Percentiles rank a stretch among this genome's conserved stretches.
These are phyloP conservation scores for Aphanomyces cochlioides DNA, from an alignment of 352 stramenopile species.

Conservation along the genomic window DNA sequence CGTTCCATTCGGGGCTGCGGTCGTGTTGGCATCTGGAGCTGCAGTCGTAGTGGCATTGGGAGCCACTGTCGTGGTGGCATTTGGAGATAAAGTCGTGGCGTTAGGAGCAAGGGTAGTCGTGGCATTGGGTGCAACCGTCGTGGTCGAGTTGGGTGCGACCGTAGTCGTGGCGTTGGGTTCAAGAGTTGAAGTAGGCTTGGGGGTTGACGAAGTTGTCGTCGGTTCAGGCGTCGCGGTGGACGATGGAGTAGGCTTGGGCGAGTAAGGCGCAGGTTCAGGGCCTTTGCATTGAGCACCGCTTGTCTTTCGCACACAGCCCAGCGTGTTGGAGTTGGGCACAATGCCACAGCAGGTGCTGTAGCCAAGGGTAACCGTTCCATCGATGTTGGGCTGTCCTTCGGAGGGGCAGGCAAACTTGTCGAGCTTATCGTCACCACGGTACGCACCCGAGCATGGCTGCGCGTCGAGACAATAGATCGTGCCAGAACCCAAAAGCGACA, in stretches of 20 bases:
- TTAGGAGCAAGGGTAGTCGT: slow-evolving; percentile 4
- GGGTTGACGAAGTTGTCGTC: slow-evolving; percentile 19
- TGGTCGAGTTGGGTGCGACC: neutral
- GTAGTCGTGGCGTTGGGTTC: neutral
- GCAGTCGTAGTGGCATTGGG: slow-evolving; percentile 6
- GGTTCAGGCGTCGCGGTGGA: neutral
- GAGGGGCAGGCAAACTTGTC: slow-evolving; percentile 26
- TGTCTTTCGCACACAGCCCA: slow-evolving; percentile 20
- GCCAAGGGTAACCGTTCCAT: neutral
- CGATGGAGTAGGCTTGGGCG: neutral
- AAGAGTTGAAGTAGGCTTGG: neutral
- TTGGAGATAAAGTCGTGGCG: slow-evolving; percentile 18
- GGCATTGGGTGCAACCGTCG: slow-evolving; percentile 12
- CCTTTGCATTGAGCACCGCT: slow-evolving; percentile 14
- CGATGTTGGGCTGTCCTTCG: slow-evolving; percentile 24
- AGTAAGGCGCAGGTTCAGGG: slow-evolving; percentile 10
- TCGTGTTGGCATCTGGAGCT: neutral
- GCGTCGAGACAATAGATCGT: slow-evolving; percentile 26
- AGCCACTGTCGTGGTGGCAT: neutral
- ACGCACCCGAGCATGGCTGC: slow-evolving; percentile 23
- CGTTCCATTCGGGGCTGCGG: neutral
- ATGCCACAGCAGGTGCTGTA: slow-evolving; percentile 24
- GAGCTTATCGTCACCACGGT: neutral
- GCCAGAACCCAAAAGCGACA: slow-evolving; percentile 19
- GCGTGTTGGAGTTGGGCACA: slow-evolving; percentile 8